Evolutionary conservation across 345 rosid genomes (phyloP).

Genomic region (Aquilaria yunnanensis): DNA sequence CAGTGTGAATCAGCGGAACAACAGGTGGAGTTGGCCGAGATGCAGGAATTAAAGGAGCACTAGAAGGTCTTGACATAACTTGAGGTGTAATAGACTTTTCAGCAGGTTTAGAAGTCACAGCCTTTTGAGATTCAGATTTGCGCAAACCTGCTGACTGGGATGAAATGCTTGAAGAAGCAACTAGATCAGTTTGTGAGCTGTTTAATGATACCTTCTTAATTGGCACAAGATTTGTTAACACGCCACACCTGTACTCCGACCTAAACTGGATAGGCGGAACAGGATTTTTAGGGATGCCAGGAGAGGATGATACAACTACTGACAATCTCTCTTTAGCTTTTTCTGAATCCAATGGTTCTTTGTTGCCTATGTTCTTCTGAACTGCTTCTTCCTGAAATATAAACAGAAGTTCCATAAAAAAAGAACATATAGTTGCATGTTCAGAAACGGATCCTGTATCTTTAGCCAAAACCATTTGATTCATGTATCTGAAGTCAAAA

Average conservation of each 20-base stretch:
- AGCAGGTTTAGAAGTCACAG: constrained; percentile 30
- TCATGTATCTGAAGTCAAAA: too few relatives aligned
- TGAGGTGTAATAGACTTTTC: constrained; percentile 35
- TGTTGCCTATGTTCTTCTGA: constrained; percentile 31
- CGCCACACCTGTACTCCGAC: constrained; percentile 35
- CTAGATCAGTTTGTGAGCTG: constrained; percentile 38
- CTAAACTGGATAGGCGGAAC: constrained; percentile 32
- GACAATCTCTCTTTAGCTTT: constrained; percentile 53
- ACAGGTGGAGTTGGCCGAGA: constrained; percentile 44
- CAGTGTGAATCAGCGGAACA: constrained; percentile 48
- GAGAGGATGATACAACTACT: constrained; percentile 45
- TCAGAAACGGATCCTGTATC: too few relatives aligned
- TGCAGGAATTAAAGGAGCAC: constrained; percentile 76
- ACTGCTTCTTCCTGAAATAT: constrained; percentile 29
- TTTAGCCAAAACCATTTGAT: too few relatives aligned
- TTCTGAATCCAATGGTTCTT: constrained; percentile 43
- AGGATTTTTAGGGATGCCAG: constrained; percentile 37
- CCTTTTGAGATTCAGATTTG: constrained; percentile 47
- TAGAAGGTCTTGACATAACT: constrained; percentile 76
- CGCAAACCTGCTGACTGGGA: constrained; percentile 18
- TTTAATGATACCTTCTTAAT: constrained; percentile 35
- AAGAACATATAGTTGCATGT: background rate
- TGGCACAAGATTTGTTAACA: constrained; percentile 25
- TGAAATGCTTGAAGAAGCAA: constrained; percentile 22
- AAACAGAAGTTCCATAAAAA: constrained; percentile 3